phyloP scores from a whole-genome alignment of 2,329 filamentous ascomycete genomes.

The Talaromyces sp. region DNA sequence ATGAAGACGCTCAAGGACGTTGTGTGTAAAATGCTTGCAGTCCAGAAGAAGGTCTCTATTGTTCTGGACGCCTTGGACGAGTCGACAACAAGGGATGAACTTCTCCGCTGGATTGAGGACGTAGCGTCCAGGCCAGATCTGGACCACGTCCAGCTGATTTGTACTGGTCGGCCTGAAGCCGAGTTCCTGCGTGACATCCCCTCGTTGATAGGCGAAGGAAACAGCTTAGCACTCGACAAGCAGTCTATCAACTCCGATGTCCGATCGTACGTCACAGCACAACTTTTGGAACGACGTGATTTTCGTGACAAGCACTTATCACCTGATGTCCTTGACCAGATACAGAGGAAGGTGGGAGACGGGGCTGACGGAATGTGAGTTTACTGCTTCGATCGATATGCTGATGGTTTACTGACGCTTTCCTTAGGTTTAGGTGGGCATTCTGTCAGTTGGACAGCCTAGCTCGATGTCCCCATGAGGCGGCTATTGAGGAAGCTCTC shows the following conservation, averaged over 20 bases:
- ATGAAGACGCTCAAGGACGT: not conserved
- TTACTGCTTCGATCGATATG: not conserved
- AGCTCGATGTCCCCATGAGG: constrained; percentile 12
- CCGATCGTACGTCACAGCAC: not conserved
- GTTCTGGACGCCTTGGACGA: constrained; percentile 19
- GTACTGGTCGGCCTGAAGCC: constrained; percentile 14
- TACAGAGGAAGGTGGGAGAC: not conserved
- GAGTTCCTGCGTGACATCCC: constrained; percentile 11
- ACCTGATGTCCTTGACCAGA: not conserved
- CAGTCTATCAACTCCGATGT: not conserved
- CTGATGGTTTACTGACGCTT: not conserved
- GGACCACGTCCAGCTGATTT: constrained; percentile 9
- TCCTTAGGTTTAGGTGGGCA: constrained; percentile 19
- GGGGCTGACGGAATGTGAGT: constrained; percentile 2
- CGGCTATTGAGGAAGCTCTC: constrained; percentile 12
- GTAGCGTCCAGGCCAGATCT: not conserved
- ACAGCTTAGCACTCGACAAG: not conserved
- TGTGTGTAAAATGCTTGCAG: constrained; percentile 3
- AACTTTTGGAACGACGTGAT: not conserved
- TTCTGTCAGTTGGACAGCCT: constrained; percentile 19
- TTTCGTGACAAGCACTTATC: not conserved
- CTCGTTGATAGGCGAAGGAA: not conserved
- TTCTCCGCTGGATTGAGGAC: constrained; percentile 12
- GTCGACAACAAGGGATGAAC: constrained; percentile 5
- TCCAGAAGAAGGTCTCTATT: constrained; percentile 8